Base-by-base conservation (phyloP, 495 filamentous ascomycete species). In the Penicillium bialowiezense region DNA sequence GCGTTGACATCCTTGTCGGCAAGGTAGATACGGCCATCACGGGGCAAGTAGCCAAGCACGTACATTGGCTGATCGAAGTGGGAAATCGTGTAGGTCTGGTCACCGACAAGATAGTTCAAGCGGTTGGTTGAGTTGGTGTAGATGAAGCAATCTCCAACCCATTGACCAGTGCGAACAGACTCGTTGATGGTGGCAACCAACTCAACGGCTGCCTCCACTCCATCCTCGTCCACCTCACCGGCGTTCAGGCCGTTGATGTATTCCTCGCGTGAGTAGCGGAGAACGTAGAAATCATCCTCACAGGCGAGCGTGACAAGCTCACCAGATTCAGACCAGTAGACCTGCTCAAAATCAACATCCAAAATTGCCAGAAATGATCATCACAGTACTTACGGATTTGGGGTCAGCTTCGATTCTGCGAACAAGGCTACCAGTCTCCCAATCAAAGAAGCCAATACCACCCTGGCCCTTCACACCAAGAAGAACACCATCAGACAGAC, bases 141-240 rank as follows among this genome's bases (percentile, higher is more conserved):
- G 63, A 97, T 91, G 76, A 99, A 93, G 72, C 91, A 96, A 68
- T 99, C 93, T 19, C 93, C 93, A 48, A 99, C 86, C 93, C 93
- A 99, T 72, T 93, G 85, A 37, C 90, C 93, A n/a, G 95, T 96
- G 39, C 88, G 85, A 36, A 97, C 89, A 52, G 80, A 86, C 72
- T 98, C 95, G 50, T 88, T 91, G 65, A 97, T 90, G 62, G 97
- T 93, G 18, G 90, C 95, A 40, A 97, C 85, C 29, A 96, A 84
- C 54, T 97, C 93, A 58, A 98, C 95, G 17, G 93, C 93, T n/a
- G 89, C 80, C 72, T 98, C 95, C 34, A 97, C 95, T 38, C 93
- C 93, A 70, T 98, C 95, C 45, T 97, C 95, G 48, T 97, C 91
- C 19, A 90, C 83, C 50, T 86, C 74, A 18, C 89, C 92, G 15